Percentiles rank a stretch among this genome's conserved stretches.
phyloP scores from a whole-genome alignment of 78 protist species.

The Cyanophora paradoxa region DNA sequence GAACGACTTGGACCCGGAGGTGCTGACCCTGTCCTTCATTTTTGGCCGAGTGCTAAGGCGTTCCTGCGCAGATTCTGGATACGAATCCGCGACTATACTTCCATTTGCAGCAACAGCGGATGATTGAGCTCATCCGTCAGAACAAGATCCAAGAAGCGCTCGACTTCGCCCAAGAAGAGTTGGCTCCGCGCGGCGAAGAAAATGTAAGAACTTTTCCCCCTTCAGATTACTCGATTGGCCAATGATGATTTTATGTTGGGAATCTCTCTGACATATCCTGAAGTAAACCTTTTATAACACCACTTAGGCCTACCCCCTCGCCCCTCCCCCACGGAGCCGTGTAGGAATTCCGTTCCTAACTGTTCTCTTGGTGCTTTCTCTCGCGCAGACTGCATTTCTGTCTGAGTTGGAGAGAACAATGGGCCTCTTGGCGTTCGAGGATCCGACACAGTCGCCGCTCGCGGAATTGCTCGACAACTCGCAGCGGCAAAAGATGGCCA shows the following conservation, averaged over 20 bases:
- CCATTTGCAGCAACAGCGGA: constrained; percentile 75
- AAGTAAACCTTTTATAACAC: background rate
- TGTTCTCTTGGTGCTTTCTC: background rate
- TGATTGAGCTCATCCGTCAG: constrained; percentile 77
- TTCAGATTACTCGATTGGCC: too few species aligned
- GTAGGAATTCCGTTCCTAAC: too few species aligned
- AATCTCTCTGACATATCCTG: background rate
- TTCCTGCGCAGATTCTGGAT: too few species aligned
- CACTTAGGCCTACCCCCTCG: too few species aligned
- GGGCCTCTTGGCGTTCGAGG: constrained; percentile 75
- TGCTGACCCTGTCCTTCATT: constrained; percentile 8
- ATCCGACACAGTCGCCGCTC: constrained; percentile 50
- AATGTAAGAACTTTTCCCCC: constrained; percentile 40
- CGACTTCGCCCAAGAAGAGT: constrained; percentile 79
- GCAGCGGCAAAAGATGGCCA: constrained; percentile 78
- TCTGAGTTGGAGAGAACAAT: constrained; percentile 77
- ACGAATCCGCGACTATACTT: constrained; percentile 65
- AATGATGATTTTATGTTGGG: background rate
- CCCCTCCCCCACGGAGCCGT: too few species aligned
- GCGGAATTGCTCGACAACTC: constrained; percentile 29
- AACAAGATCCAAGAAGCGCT: constrained; percentile 63
- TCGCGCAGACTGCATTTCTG: constrained; percentile 48
- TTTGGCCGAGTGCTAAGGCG: too few species aligned
- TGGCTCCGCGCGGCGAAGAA: constrained; percentile 79
- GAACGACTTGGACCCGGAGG: constrained; percentile 77